These are phyloP conservation scores for Sanghuangporus sanghuang DNA, from an alignment of 1,284 basidiomycete species.

Conservation along the genomic window DNA sequence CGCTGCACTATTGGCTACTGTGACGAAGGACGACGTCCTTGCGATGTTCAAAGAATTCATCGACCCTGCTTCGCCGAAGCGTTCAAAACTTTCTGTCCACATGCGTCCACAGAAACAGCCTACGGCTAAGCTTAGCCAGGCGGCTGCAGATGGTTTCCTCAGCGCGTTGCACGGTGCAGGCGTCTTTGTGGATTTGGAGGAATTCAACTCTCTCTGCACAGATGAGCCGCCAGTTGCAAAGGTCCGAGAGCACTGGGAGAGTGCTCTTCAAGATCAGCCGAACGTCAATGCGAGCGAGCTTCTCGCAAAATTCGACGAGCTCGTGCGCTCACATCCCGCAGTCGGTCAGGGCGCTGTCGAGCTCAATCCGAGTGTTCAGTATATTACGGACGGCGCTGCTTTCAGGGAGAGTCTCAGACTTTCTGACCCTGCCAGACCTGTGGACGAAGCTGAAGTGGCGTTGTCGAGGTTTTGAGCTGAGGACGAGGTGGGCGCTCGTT, in stretches of 20 bases:
- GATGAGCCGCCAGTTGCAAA: constrained; percentile 43
- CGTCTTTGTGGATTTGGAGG: constrained; percentile 47
- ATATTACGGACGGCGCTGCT: constrained; percentile 61
- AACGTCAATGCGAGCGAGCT: constrained; percentile 41
- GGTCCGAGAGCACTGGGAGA: constrained; percentile 53
- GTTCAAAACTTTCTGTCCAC: constrained; percentile 82
- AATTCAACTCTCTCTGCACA: constrained; percentile 40
- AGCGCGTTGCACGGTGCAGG: constrained; percentile 46
- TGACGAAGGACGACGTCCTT: constrained; percentile 80
- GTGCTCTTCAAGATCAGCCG: constrained; percentile 37
- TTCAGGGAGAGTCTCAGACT: constrained; percentile 64
- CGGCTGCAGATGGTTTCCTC: constrained; percentile 64
- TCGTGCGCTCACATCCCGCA: constrained; percentile 49
- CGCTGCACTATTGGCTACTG: constrained; percentile 51
- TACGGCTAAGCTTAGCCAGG: constrained; percentile 56
- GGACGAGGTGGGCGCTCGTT: not conserved
- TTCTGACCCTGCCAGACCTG: constrained; percentile 50
- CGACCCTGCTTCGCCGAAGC: constrained; percentile 63
- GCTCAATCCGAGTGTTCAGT: constrained; percentile 47
- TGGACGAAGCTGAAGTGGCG: constrained; percentile 71
- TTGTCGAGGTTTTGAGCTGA: constrained; percentile 34
- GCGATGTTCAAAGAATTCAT: constrained; percentile 67
- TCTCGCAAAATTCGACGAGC: constrained; percentile 44
- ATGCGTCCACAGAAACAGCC: constrained; percentile 64
- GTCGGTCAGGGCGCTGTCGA: constrained; percentile 45